Base-by-base conservation (phyloP, 352 stramenopile genomes). In the Hyphochytrium catenoides region DNA sequence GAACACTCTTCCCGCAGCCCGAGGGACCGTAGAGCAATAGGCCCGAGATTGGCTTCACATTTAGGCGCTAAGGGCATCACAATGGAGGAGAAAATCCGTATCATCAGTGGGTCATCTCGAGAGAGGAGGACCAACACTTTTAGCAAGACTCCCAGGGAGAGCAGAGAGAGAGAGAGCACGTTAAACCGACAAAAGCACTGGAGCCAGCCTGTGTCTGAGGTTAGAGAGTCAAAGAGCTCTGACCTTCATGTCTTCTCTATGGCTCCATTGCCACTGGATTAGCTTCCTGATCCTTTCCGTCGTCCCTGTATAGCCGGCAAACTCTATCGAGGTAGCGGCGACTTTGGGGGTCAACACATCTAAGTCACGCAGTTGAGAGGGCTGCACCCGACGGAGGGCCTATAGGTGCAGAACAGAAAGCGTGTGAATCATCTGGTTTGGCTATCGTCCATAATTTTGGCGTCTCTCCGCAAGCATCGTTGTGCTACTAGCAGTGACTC, bases 11-110 rank as follows among this genome's bases (percentile, higher is more conserved):
- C 22, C 70, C 70, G 27, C 67, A 82, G 0, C 67, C 67, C 2
- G 67, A 76, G 5, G 70, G 67, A 3, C 70, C 70, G 24, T 70
- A 72, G 3, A 85, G 43, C 21, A 85, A 52, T 27, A 85, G 59
- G 14, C 67, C 65, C 7, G 65, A 77, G 1, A 62, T 58, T 24
- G 64, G 66, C 3, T 51, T 50, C 22, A 81, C 54, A 8, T 61
- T 61, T 24, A 77, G 51, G 14, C 63, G 55, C 66, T 76, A 41
- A 18, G 36, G 4, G n/a, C 0, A 16, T 2, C 19, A 22, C 14
- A 34, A 38, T 12, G 23, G 29, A 36, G 31, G 12, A 29, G 23
- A 41, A 36, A 43, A 14, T n/a, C 19, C 1, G 9, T 28, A 20
- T 28, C 24, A 4, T 7, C 1, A 9, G n/a, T 9, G 8, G 14